Conservation (phyloP, 768 basidiomycete genomes). For the Amyloporia xantha region DNA sequence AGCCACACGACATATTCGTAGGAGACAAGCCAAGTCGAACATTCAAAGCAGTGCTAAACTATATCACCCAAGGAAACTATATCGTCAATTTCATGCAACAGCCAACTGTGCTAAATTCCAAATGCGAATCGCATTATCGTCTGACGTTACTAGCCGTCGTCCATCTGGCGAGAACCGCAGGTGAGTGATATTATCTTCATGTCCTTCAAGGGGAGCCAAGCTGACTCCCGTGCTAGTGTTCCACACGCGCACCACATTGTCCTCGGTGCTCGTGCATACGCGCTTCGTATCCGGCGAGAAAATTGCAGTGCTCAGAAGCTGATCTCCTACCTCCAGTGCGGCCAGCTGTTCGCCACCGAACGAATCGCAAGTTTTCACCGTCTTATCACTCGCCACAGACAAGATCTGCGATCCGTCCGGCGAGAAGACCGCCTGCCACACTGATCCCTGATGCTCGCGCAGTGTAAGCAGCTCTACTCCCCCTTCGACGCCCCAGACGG, state of each 20-base stretch:
- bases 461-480: slow-evolving; percentile 7
- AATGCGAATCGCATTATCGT: slow-evolving; percentile 19
- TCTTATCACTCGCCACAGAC: slow-evolving; percentile 9
- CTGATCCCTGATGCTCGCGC: not conserved
- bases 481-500: slow-evolving; percentile 6
- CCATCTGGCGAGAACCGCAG: slow-evolving; percentile 25
- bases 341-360: slow-evolving; percentile 2
- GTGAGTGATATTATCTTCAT: slow-evolving; percentile 14
- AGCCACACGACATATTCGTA: too few species aligned
- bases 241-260: slow-evolving; percentile 11
- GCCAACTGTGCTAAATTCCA: slow-evolving; percentile 15
- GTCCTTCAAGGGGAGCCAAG: slow-evolving; percentile 11
- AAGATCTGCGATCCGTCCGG: slow-evolving; percentile 8
- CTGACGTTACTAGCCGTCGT: slow-evolving; percentile 11
- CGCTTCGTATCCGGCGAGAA: slow-evolving; percentile 11
- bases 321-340: slow-evolving; percentile 1
- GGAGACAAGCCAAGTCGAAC: too few species aligned
- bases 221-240: not conserved
- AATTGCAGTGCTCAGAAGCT: slow-evolving; percentile 3
- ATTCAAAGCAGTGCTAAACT: too few species aligned
- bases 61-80: too few species aligned
- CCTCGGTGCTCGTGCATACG: slow-evolving; percentile 6
- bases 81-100: too few species aligned
- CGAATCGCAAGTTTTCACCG: slow-evolving; percentile 9
- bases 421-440: slow-evolving; percentile 10